A percentile compares a stretch with the other conserved stretches of the same genome.
Conservation (phyloP, 495 filamentous ascomycete genomes). For the Aspergillus funiculosus region DNA sequence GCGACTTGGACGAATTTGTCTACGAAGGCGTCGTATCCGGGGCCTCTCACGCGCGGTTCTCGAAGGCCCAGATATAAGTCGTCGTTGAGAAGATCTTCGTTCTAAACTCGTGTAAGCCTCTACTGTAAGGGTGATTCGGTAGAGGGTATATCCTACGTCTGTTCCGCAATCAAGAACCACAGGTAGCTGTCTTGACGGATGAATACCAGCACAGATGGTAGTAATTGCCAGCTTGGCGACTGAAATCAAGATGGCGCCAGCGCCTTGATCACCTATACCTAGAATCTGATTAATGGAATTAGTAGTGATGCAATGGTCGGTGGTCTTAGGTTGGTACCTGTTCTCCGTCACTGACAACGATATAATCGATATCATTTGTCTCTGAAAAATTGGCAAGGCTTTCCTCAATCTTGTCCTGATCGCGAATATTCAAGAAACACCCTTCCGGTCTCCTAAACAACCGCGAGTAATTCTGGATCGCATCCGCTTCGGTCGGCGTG, state of each 20-base stretch:
- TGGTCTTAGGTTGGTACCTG: too few species aligned
- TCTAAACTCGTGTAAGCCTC: slow-evolving; percentile 34
- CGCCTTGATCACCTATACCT: slow-evolving; percentile 88
- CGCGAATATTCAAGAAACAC: slow-evolving; percentile 52
- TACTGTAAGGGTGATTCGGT: too few species aligned
- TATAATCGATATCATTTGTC: slow-evolving; percentile 76
- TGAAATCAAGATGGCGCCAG: slow-evolving; percentile 79
- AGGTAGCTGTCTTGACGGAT: slow-evolving; percentile 71
- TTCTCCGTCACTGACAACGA: slow-evolving; percentile 78
- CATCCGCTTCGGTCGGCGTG: slow-evolving; percentile 88
- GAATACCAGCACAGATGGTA: slow-evolving; percentile 79
- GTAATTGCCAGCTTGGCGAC: slow-evolving; percentile 78
- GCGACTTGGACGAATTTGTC: slow-evolving; percentile 65
- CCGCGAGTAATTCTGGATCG: slow-evolving; percentile 78
- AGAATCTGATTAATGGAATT: too few species aligned
- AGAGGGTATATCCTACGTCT: slow-evolving; percentile 39
- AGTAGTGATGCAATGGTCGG: too few species aligned
- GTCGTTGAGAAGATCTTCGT: slow-evolving; percentile 70
- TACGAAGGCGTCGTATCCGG: slow-evolving; percentile 75
- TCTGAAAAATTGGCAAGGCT: slow-evolving; percentile 62
- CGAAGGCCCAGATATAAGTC: slow-evolving; percentile 74
- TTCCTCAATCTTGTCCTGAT: slow-evolving; percentile 52
- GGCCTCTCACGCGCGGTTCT: slow-evolving; percentile 57
- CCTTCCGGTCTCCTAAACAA: slow-evolving; percentile 73
- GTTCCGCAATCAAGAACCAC: slow-evolving; percentile 88